A percentile compares a stretch with the other conserved stretches of the same genome.
Evolutionary conservation across 1,284 basidiomycete species (phyloP).

Genomic region (Marasmius fiardii): DNA sequence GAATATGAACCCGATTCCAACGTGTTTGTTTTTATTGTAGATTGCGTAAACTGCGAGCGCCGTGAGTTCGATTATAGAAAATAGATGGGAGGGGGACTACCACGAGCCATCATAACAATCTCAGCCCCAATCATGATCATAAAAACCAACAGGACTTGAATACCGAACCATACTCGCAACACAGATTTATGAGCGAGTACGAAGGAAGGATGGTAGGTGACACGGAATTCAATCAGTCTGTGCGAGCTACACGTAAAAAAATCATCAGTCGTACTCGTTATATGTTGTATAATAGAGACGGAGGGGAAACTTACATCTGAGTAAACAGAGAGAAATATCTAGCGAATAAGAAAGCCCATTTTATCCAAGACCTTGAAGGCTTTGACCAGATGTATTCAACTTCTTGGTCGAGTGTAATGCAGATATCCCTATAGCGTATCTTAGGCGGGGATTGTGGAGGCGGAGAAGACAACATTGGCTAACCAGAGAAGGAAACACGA

Average conservation of each 20-base stretch:
- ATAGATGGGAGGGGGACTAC: no score
- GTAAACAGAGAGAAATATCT: conserved; percentile 20
- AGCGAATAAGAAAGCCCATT: conserved; percentile 19
- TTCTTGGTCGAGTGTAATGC: conserved; percentile 21
- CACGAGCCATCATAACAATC: conserved; percentile 21
- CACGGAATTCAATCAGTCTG: conserved; percentile 8
- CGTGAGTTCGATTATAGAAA: no score
- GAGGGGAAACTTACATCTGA: conserved; percentile 14
- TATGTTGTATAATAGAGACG: not conserved
- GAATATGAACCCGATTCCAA: conserved; percentile 12
- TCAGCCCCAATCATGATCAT: conserved; percentile 18
- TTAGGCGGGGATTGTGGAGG: no score
- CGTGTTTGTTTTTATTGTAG: conserved; percentile 16
- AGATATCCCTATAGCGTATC: conserved; percentile 13
- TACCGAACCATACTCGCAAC: conserved; percentile 19
- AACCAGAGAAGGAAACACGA: not conserved
- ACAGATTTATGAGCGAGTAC: not conserved
- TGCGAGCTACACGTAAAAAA: conserved; percentile 12
- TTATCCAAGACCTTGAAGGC: conserved; percentile 20
- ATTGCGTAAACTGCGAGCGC: conserved; percentile 24
- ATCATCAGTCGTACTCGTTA: not conserved
- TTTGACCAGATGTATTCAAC: conserved; percentile 22
- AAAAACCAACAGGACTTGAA: conserved; percentile 18
- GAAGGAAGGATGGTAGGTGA: conserved; percentile 3
- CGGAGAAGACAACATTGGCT: no score